Base-by-base conservation (phyloP, 371 early-diverging fungal genomes). In the Actinomortierella wolfii region DNA sequence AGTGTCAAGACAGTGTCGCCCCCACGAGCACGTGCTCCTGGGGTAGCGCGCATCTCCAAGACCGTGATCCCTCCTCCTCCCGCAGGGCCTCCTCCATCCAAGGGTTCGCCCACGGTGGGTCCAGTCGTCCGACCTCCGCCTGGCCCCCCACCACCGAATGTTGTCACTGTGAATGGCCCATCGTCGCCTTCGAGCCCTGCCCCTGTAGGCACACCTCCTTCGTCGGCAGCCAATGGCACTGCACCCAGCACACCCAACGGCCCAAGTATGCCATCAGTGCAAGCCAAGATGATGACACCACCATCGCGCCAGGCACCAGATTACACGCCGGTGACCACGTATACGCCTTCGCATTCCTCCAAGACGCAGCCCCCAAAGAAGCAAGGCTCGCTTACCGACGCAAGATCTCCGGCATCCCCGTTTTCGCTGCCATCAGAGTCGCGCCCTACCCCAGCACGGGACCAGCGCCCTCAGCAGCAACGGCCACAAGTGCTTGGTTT, bases 301-400 rank as follows among this genome's bases (percentile, higher is more conserved):
- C 34, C 34, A 11, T 34, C 34, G 34, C 34, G 34, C 7, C 34
- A 34, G 34, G 34, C 34, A 11, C 34, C 34, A 4, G 34, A 34
- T 34, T 68, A 68, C 48, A 62, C 61, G 8, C 68, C 68, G 20
- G 13, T 51, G 8, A 68, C 68, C 2, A 68, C 68, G 7, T 68
- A 68, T 43, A 59, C 24, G 17, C 65, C 64, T 20, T 18, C 56
- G 18, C 34, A 51, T 28, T 25, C 48, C 40, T 34, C 34, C 34
- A 34, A 34, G 34, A 34, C 34, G 11, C 34, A 34, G 34, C 34
- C 34, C 11, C 34, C 34, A 4, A 34, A 34, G 34, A 34, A 34
- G 34, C 34, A 34, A 34, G 34, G 34, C 7, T 34, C 34, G 34
- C 11, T 34, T 34, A 34, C 34, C 7, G 34, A 34, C 7, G 34